These are phyloP conservation scores for Xylaria acuta DNA, from an alignment of 495 filamentous ascomycete species.

Conservation along the genomic window DNA sequence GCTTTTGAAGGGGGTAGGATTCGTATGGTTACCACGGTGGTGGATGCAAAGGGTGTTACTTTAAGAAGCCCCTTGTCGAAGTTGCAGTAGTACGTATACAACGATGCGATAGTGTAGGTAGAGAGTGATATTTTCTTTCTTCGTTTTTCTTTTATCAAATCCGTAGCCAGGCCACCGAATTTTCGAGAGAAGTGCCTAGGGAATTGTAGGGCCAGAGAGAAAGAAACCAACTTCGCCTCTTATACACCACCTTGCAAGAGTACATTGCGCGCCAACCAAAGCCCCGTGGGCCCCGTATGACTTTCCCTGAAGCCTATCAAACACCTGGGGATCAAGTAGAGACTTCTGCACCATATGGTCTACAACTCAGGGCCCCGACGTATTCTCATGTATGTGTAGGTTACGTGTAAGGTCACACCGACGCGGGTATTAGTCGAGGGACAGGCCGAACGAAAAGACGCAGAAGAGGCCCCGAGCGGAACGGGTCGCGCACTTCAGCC, in stretches of 20 bases:
- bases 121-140: conserved; percentile 17
- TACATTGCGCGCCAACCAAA: neutral
- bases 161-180: neutral
- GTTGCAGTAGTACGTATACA: neutral
- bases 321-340: conserved; percentile 8
- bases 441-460: neutral
- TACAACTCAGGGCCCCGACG: neutral
- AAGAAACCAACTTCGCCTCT: conserved; percentile 9
- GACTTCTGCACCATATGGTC: neutral
- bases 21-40: conserved; percentile 21
- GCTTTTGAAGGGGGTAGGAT: conserved; percentile 22
- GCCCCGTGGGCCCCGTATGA: neutral
- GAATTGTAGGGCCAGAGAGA: conserved; percentile 1
- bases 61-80: conserved; percentile 16
- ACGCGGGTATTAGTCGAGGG: neutral
- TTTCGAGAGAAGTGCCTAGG: neutral
- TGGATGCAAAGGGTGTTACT: conserved; percentile 22
- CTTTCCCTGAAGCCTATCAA: conserved; percentile 9
- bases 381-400: neutral
- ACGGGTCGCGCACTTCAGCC: neutral
- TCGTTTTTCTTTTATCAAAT: conserved; percentile 10
- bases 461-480: neutral
- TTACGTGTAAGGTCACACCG: conserved; percentile 6
- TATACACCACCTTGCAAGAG: neutral
- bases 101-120: neutral